Base-by-base conservation (phyloP, 2,329 filamentous ascomycete species). In the Davidsoniella neocaledoniae region DNA sequence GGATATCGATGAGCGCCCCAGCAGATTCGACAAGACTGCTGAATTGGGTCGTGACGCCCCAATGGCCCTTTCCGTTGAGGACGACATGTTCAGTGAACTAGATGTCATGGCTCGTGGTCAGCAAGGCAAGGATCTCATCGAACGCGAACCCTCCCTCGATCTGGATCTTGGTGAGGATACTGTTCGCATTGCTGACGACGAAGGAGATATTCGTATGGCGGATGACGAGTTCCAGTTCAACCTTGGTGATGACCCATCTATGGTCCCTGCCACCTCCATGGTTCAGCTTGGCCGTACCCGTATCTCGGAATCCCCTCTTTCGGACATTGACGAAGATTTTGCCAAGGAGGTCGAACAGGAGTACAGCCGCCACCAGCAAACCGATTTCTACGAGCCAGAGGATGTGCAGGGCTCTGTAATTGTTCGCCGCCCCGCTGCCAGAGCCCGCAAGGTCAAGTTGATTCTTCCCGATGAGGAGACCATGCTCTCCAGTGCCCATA, bases 1-100 rank as follows among this genome's bases (percentile, higher is more conserved):
- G 54, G 80, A 79, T 56, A 69, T 86, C 33, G 81, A 86, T 56
- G 74, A 86, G 54, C 77, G 74, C 33, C 74, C 66, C 17, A 61
- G 57, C 52, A 61, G 64, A 55, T 61, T 65, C 54, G 74, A 76
- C 53, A 67, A 67, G 53, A 91, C 81, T 59, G 41, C 19, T 21
- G 91, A 98, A 79, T 73, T 86, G 57, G 91, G 90, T 60, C 83
- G 90, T 79, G 82, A 94, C 57, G 88, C 84, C 17, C 80, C 84
- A 4, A 71, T 76, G 14, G 71, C 81, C 21, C 72, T 76, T 43
- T 69, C 77, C 2, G 66, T 81, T 17, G 84, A 85, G 55, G 80
- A 85, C 38, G 79, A 84, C 56, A 76, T 88, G 48, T 67, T 81
- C 53, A 75, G 74, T 54, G 80, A 85, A 51, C 59, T 81, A 37